Base-by-base conservation (phyloP, 2,329 filamentous ascomycete species). In the Bipolaris zeicola region DNA sequence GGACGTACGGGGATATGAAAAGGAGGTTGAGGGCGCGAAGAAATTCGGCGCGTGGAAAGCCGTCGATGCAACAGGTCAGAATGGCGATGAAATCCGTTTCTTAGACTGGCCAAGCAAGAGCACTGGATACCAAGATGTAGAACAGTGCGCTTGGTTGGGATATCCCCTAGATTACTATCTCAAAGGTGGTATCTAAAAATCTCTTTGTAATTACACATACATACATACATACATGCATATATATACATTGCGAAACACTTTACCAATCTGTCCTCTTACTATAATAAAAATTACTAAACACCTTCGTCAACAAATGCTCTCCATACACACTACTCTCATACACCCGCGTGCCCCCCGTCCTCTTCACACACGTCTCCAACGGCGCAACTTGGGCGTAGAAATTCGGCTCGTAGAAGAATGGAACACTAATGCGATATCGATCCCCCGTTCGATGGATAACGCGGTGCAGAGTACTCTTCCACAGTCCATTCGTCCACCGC, bases 401-500 rank as follows among this genome's bases (percentile, higher is more conserved):
- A 57, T 77, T 69, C 50, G 79, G 79, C 62, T 81, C 79, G 59
- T 79, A 82, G 68, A 82, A 82, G 55, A 82, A 82, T 5, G 81
- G 80, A 28, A 82, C 78, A 7, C 69, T 75, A 41, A 80, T 72
- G 46, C 80, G 68, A 44, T 76, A 79, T 6, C 63, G 69, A n/a
- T 42, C 14, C 7, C 67, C 65, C 0, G 72, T 73, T 1, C 67
- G 59, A 60, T 82, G 80, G 3, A 82, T 70, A 8, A 82, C 80
- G 4, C 80, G 67, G 66, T 82, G 80, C 33, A 74, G 61, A 1
- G 80, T 81, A 22, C 69, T 75, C 57, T 76, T 75, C 70, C 78
- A 80, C 42, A 73, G 24, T 31, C 77, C 79, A 47, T 77, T 77
- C 14, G 79, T 80, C 77, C 78, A 80, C 41, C 77, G 66, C 68